Evolutionary conservation across 2,329 filamentous ascomycete genomes (phyloP).

Genomic region (Alternaria sp.): DNA sequence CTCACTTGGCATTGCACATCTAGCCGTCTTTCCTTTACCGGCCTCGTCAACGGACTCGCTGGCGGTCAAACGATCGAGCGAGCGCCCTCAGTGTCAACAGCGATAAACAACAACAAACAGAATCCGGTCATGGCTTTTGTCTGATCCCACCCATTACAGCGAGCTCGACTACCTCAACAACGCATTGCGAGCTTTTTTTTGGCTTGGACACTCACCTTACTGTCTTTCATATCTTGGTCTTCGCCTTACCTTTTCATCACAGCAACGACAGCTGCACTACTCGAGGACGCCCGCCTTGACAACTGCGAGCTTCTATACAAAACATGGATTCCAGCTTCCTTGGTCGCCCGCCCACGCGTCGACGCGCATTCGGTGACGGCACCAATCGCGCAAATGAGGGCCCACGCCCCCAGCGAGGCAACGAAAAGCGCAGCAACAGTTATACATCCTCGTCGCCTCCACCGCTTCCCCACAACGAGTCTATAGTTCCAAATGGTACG

Average conservation of each 20-base stretch:
- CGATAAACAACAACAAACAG: constrained; percentile 31
- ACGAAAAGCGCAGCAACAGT: constrained; percentile 32
- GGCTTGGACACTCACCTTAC: constrained; percentile 31
- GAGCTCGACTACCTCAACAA: constrained; percentile 23
- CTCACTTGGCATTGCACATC: constrained; percentile 37
- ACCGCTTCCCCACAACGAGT: constrained; percentile 56
- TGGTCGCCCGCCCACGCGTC: constrained; percentile 44
- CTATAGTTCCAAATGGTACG: constrained; percentile 55
- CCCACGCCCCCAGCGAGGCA: constrained; percentile 25
- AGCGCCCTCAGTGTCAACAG: constrained; percentile 30
- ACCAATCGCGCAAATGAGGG: constrained; percentile 46
- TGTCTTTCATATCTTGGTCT: constrained; percentile 35
- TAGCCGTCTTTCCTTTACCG: constrained; percentile 43
- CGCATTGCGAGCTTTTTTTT: constrained; percentile 28
- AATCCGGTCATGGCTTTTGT: constrained; percentile 28
- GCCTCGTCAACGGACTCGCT: constrained; percentile 30
- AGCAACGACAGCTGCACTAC: constrained; percentile 16
- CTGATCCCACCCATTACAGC: constrained; percentile 20
- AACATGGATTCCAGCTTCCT: constrained; percentile 45
- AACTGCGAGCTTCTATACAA: constrained; percentile 13
- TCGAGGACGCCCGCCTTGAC: constrained; percentile 16
- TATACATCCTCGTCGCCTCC: constrained; percentile 28
- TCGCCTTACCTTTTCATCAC: constrained; percentile 22
- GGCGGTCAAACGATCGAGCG: constrained; percentile 20
- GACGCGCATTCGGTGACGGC: constrained; percentile 45